These are phyloP conservation scores for Madurella mycetomatis DNA, from an alignment of 2,329 filamentous ascomycete species.

Conservation along the genomic window DNA sequence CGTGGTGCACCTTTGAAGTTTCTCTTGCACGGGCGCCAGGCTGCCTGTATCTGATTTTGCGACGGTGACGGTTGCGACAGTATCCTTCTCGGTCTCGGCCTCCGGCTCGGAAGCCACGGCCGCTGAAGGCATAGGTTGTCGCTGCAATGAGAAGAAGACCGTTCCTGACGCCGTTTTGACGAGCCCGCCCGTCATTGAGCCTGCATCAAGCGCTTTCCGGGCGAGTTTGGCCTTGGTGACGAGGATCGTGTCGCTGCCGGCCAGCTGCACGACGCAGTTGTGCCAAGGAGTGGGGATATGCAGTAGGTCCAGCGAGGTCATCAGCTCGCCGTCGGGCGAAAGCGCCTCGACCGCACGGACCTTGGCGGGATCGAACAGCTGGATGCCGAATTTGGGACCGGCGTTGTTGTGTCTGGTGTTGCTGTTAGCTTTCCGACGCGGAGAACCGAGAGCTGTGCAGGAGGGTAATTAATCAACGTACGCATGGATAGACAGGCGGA, in stretches of 20 bases:
- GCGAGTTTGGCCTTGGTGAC: conserved; percentile 19
- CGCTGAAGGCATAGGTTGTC: neutral
- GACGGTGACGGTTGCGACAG: neutral
- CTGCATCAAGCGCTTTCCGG: conserved; percentile 12
- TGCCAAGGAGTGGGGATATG: conserved; percentile 22
- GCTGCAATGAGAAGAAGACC: conserved; percentile 9
- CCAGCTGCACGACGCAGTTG: conserved; percentile 17
- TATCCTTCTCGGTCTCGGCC: neutral
- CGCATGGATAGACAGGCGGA: conserved; percentile 22
- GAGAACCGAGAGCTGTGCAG: too few species aligned
- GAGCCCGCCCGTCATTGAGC: conserved; percentile 10
- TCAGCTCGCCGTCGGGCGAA: conserved; percentile 14
- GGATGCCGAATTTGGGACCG: conserved; percentile 22
- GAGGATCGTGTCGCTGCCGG: conserved; percentile 12
- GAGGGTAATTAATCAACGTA: neutral
- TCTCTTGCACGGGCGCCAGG: neutral
- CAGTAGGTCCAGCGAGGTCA: conserved; percentile 17
- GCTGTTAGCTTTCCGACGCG: neutral
- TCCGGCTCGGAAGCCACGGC: neutral
- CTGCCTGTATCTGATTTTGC: neutral
- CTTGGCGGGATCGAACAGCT: conserved; percentile 17
- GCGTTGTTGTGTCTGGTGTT: conserved; percentile 17
- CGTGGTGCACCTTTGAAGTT: neutral
- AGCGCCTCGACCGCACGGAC: conserved; percentile 15
- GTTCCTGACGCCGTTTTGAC: neutral